phyloP scores from a whole-genome alignment of 306 rosid genomes.

The Acacia confusa region DNA sequence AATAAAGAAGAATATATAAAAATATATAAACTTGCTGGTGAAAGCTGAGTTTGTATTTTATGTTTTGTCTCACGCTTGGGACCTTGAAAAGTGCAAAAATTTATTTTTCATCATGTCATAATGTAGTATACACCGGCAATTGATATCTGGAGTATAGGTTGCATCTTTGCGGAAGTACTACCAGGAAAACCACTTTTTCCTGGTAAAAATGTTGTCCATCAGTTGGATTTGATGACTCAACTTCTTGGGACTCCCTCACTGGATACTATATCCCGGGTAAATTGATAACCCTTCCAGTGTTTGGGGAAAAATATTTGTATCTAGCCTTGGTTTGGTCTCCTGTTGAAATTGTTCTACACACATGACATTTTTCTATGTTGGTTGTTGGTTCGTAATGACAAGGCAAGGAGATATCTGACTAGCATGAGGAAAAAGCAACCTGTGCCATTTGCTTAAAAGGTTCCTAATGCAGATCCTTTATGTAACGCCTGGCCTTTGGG shows the following conservation, averaged over 20 bases:
- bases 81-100: too few species aligned
- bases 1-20: background rate
- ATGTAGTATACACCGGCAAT: too few species aligned
- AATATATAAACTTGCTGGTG: background rate
- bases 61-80: too few species aligned
- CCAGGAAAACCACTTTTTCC: constrained; percentile 97
- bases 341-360: background rate
- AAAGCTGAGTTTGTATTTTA: too few species aligned
- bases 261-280: constrained; percentile 93
- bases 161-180: too few species aligned
- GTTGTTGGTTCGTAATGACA: constrained; percentile 83
- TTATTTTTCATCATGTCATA: too few species aligned
- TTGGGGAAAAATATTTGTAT: background rate
- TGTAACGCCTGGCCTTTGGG: too few species aligned
- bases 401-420: constrained; percentile 91
- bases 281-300: background rate
- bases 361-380: constrained; percentile 23
- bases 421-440: constrained; percentile 94
- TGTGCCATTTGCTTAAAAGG: constrained; percentile 68
- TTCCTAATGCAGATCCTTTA: constrained; percentile 89
- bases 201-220: constrained; percentile 97
- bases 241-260: constrained; percentile 87
- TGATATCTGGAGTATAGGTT: too few species aligned
- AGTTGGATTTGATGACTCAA: constrained; percentile 95
- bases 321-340: background rate